Conservation (phyloP, 139 green algal genomes). For the Ulvella scutata region DNA sequence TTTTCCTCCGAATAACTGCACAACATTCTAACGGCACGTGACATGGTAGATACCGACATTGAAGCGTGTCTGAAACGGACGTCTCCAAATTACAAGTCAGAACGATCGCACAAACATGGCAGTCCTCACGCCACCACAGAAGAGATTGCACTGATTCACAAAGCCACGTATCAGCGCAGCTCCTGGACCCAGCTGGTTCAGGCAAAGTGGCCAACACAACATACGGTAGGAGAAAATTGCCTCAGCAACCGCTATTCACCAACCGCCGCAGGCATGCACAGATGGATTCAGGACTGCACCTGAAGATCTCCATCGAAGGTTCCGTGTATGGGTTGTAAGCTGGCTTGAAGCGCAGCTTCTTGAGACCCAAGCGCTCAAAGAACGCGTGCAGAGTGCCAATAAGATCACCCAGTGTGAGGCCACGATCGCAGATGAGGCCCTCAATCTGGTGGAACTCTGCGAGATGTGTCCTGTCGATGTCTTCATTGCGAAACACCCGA, state of each 20-base stretch:
- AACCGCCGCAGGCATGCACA: not conserved
- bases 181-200: too few relatives aligned
- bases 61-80: too few relatives aligned
- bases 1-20: constrained; percentile 81
- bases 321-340: constrained; percentile 99
- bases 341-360: constrained; percentile 96
- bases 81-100: too few relatives aligned
- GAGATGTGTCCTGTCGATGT: constrained; percentile 94
- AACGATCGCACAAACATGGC: too few relatives aligned
- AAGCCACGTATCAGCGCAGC: too few relatives aligned
- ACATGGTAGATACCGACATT: too few relatives aligned
- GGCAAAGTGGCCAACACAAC: too few relatives aligned
- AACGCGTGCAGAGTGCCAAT: constrained; percentile 81
- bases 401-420: constrained; percentile 82
- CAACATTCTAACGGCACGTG: too few relatives aligned
- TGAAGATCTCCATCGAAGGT: constrained; percentile 98
- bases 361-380: constrained; percentile 87
- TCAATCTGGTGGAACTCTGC: constrained; percentile 89
- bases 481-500: constrained; percentile 97
- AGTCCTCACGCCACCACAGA: too few relatives aligned
- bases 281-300: too few relatives aligned
- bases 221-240: too few relatives aligned
- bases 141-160: too few relatives aligned
- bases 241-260: not conserved
- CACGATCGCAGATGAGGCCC: constrained; percentile 68